Evolutionary conservation across 345 rosid genomes (phyloP).

Genomic region (Camelina laxa): DNA sequence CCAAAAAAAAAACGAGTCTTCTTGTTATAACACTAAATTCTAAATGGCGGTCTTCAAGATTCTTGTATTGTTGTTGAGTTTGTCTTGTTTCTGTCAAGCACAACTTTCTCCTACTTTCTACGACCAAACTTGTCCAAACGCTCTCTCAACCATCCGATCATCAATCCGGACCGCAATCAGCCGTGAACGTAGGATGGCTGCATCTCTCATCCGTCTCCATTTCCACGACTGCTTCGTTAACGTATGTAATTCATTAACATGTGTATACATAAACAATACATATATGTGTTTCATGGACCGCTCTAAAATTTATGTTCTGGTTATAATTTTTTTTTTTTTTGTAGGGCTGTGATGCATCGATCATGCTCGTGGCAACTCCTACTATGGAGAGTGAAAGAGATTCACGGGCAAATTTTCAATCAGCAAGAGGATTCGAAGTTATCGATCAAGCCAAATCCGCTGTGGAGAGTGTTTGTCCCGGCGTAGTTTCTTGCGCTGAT

Average conservation of each 20-base stretch:
- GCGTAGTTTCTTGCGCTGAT: slow-evolving; percentile 72
- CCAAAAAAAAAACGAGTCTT: neutral
- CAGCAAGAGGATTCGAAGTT: slow-evolving; percentile 52
- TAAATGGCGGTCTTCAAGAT: slow-evolving; percentile 22
- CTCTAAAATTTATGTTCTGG: slow-evolving; percentile 10
- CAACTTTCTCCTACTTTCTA: slow-evolving; percentile 60
- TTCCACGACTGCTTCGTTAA: slow-evolving; percentile 67
- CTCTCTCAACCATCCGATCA: slow-evolving; percentile 50
- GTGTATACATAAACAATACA: neutral
- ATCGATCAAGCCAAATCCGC: slow-evolving; percentile 59
- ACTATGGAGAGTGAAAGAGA: slow-evolving; percentile 46
- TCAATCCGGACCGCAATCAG: slow-evolving; percentile 42
- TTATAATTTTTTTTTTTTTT: neutral
- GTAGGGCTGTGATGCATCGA: slow-evolving; percentile 65
- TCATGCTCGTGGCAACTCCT: slow-evolving; percentile 49
- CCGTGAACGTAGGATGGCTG: slow-evolving; percentile 64
- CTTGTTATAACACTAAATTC: neutral
- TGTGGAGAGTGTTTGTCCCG: slow-evolving; percentile 55
- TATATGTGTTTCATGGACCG: slow-evolving; percentile 1
- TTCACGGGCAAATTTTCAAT: slow-evolving; percentile 32
- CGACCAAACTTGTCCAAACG: slow-evolving; percentile 53
- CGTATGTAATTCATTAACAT: slow-evolving; percentile 11
- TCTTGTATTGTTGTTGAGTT: slow-evolving; percentile 33
- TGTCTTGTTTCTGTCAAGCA: slow-evolving; percentile 44
- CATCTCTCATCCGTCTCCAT: slow-evolving; percentile 66